Base-by-base conservation (phyloP, 352 stramenopile species). In the Phytophthora niederhauseri region DNA sequence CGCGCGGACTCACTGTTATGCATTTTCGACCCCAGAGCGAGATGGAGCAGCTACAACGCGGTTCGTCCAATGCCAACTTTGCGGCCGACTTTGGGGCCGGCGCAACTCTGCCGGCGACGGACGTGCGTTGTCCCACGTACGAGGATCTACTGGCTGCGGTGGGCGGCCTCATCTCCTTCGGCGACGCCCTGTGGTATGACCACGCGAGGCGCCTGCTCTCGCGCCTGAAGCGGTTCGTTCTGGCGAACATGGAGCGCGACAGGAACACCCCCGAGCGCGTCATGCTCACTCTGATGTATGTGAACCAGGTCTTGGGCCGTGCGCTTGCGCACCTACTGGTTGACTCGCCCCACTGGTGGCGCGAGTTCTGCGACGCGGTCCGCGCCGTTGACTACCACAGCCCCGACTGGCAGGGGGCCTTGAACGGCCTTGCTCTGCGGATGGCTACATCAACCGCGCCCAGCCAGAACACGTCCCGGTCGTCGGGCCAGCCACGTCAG, bases 1-100 rank as follows among this genome's bases (percentile, higher is more conserved):
- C 41, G 2, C 12, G 41, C 7, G 56, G 41, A 12, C 56, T 62
- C 51, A 62, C 56, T 7, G 41, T 54, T 17, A 53, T 54, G 56
- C 41, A 54, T 14, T 62, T 62, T 11, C 56, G 41, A 7, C 41
- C 56, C 8, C 56, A 54, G 41, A 24, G 20, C 3, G 26, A 54
- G 24, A 8, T 54, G 56, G 56, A 62, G 22, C 14, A 54, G 9
- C 56, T 62, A 4, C n/a, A 50, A 3, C 43, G 43, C 7, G 41
- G 56, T 8, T 63, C 43, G 3, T 43, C 24, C 12, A 46, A 46
- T n/a, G 57, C 43, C 4, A 55, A 28, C 22, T 55, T 63, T 46
- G 12, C 38, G 12, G 38, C 38, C 6, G 38, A 46, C 38, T 46
- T 46, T 6, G 38, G 38, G 14, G 14, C 38, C 38, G 17, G 15